Conservation (phyloP, 73 alveolate species). For the Urostyla sp. region DNA sequence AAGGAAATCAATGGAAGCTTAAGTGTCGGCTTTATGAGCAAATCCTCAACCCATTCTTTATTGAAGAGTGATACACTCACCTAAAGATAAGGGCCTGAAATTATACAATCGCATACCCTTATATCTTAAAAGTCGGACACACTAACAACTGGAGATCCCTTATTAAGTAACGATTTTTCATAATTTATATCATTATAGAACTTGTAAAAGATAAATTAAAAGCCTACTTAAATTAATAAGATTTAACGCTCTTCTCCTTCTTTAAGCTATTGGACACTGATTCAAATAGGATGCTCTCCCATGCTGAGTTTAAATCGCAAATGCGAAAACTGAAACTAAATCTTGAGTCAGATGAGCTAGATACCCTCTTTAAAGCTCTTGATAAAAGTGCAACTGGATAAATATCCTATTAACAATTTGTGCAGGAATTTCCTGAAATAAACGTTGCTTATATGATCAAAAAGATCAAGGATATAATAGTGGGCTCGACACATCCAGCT, state of each 20-base stretch:
- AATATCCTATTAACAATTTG: constrained; percentile 52
- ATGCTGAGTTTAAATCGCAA: constrained; percentile 29
- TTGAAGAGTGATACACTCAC: background rate
- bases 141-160: constrained; percentile 34
- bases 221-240: constrained; percentile 12
- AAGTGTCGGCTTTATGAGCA: background rate
- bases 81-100: background rate
- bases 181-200: background rate
- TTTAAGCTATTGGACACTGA: constrained; percentile 41
- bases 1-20: constrained; percentile 3
- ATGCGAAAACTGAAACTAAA: constrained; percentile 17
- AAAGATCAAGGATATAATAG: constrained; percentile 53
- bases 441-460: constrained; percentile 49
- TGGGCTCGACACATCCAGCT: background rate
- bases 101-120: background rate
- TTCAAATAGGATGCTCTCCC: constrained; percentile 1
- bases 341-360: constrained; percentile 30
- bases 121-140: background rate
- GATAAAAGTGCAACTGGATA: constrained; percentile 43
- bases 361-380: constrained; percentile 14
- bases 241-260: constrained; percentile 29
- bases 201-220: constrained; percentile 34
- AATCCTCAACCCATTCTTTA: constrained; percentile 1
- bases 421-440: constrained; percentile 39
- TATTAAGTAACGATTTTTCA: background rate